These are phyloP conservation scores for Boletus rufocinnamomeus DNA, from an alignment of 768 basidiomycete genomes.

Conservation along the genomic window DNA sequence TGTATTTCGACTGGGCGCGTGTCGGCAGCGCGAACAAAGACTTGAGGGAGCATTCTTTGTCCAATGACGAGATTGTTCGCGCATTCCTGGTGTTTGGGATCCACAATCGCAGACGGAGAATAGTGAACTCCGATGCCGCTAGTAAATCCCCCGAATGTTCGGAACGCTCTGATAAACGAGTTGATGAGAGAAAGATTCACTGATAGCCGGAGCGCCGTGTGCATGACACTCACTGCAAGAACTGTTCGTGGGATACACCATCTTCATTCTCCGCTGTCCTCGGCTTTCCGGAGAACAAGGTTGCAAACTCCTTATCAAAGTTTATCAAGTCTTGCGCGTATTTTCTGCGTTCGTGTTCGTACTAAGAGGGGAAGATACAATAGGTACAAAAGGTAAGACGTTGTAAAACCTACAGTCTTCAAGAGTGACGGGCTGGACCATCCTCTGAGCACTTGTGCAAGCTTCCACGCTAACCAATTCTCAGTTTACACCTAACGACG, in stretches of 20 bases:
- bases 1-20: conserved; percentile 41
- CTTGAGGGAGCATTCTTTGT: conserved; percentile 40
- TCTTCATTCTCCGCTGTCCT: conserved; percentile 43
- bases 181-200: neutral
- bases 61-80: conserved; percentile 39
- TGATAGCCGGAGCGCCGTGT: neutral
- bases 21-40: conserved; percentile 40
- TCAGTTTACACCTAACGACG: conserved; percentile 50
- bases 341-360: conserved; percentile 65
- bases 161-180: conserved; percentile 34
- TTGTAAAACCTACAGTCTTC: conserved; percentile 37
- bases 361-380: conserved; percentile 41
- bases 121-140: conserved; percentile 45
- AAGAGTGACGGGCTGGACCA: conserved; percentile 41
- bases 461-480: conserved; percentile 43
- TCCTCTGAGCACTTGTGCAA: conserved; percentile 46
- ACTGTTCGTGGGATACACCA: conserved; percentile 38
- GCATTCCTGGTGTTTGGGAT: conserved; percentile 30
- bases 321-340: conserved; percentile 73
- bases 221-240: conserved; percentile 32
- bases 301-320: conserved; percentile 67
- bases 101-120: conserved; percentile 37
- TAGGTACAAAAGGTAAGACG: neutral
- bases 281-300: conserved; percentile 70
- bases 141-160: conserved; percentile 40